Evolutionary conservation across 2,329 filamentous ascomycete genomes (phyloP).

Genomic region (Botryotinia globosa): DNA sequence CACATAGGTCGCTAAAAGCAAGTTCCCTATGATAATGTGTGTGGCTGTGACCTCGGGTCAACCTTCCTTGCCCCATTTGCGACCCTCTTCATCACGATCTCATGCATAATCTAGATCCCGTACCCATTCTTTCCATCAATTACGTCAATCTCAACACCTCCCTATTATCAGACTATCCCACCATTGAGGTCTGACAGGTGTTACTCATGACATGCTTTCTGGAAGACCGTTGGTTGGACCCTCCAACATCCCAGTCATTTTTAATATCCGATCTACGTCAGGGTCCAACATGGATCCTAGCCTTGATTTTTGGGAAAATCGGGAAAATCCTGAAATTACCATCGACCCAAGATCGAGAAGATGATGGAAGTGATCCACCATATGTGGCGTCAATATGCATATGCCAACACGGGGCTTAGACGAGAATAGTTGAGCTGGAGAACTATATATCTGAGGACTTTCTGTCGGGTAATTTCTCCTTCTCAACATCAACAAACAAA

Average conservation of each 20-base stretch:
- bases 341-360: background rate
- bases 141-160: constrained; percentile 1
- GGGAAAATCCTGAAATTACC: constrained; percentile 1
- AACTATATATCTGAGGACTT: background rate
- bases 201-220: background rate
- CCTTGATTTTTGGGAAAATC: constrained; percentile 15
- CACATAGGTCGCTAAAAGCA: background rate
- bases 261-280: constrained; percentile 9
- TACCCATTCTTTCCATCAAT: constrained; percentile 1
- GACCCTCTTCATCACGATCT: constrained; percentile 11
- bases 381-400: constrained; percentile 16
- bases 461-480: background rate
- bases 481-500: background rate
- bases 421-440: background rate
- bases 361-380: constrained; percentile 4
- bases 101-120: background rate
- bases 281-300: constrained; percentile 10
- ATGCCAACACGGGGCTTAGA: background rate
- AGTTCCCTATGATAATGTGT: background rate
- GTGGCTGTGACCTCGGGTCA: constrained; percentile 5
- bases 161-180: background rate
- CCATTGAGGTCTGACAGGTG: background rate
- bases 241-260: background rate
- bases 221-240: background rate
- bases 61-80: background rate